Evolutionary conservation across 2,329 filamentous ascomycete species (phyloP).

Genomic region (Cladobotryum mycophilum): DNA sequence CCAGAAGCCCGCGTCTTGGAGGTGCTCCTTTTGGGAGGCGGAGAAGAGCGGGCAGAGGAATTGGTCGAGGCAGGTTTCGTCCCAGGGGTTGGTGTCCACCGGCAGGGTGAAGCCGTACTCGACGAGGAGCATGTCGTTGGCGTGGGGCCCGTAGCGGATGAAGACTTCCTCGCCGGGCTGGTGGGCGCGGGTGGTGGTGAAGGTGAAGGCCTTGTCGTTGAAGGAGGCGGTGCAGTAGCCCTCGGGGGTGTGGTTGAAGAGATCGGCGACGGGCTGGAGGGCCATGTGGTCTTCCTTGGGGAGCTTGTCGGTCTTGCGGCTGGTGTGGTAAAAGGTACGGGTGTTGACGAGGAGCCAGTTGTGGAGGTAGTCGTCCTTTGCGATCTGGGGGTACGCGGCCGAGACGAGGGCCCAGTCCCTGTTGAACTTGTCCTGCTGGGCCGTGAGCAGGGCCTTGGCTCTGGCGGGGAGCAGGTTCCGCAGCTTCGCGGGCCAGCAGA

Average conservation of each 20-base stretch:
- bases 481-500: conserved; percentile 40
- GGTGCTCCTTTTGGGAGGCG: conserved; percentile 26
- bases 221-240: conserved; percentile 53
- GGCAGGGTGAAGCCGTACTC: conserved; percentile 54
- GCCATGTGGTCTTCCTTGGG: conserved; percentile 55
- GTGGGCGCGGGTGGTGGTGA: conserved; percentile 47
- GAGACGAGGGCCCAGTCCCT: conserved; percentile 34
- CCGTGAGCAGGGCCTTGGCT: conserved; percentile 39
- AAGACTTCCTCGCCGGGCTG: conserved; percentile 56
- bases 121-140: conserved; percentile 63
- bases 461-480: conserved; percentile 38
- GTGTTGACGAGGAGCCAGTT: conserved; percentile 57
- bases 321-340: conserved; percentile 54
- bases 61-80: conserved; percentile 43
- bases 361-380: conserved; percentile 42
- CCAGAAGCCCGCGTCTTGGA: conserved; percentile 43
- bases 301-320: conserved; percentile 36
- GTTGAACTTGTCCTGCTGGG: conserved; percentile 44
- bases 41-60: conserved; percentile 37
- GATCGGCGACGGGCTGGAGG: conserved; percentile 66
- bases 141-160: conserved; percentile 63
- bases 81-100: conserved; percentile 42
- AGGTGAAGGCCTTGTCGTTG: conserved; percentile 44
- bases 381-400: conserved; percentile 19
- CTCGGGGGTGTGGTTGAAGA: conserved; percentile 54